phyloP scores from a whole-genome alignment of 2,329 filamentous ascomycete genomes.

The Pestalotiopsis fici region DNA sequence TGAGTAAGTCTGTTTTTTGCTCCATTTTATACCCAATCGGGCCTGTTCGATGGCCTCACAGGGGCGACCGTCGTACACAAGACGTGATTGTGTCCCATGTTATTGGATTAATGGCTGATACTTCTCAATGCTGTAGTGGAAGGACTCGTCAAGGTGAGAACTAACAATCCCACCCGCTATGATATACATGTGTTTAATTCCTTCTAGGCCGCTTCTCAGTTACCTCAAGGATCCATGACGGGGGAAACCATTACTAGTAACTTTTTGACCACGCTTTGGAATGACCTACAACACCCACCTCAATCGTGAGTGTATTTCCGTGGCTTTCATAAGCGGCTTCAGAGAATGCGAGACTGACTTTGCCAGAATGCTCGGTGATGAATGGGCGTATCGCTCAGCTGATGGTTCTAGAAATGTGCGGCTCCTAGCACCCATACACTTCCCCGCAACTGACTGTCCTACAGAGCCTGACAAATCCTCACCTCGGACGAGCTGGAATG shows the following conservation, averaged over 20 bases:
- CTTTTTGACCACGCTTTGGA: constrained; percentile 12
- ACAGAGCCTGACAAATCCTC: constrained; percentile 62
- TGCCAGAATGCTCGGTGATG: constrained; percentile 1
- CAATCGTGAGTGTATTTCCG: not conserved
- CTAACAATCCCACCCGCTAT: too few relatives aligned
- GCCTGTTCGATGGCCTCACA: not conserved
- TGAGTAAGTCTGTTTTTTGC: not conserved
- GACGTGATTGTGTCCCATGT: not conserved
- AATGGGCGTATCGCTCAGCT: constrained; percentile 8
- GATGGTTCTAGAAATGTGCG: constrained; percentile 11
- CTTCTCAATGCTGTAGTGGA: not conserved
- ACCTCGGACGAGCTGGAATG: constrained; percentile 65
- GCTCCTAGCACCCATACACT: not conserved
- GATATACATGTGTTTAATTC: not conserved
- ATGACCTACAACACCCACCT: constrained; percentile 10
- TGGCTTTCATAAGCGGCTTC: not conserved
- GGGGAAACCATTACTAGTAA: constrained; percentile 1
- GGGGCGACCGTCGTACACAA: not conserved
- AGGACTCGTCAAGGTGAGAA: not conserved
- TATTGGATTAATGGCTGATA: not conserved
- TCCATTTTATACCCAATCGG: not conserved
- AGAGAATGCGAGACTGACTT: not conserved
- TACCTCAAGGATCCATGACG: not conserved
- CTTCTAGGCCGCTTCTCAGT: not conserved
- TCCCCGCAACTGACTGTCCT: not conserved